Percentiles rank a stretch among this genome's conserved stretches.
Conservation (phyloP, 306 rosid genomes). For the Corylus avellana region DNA sequence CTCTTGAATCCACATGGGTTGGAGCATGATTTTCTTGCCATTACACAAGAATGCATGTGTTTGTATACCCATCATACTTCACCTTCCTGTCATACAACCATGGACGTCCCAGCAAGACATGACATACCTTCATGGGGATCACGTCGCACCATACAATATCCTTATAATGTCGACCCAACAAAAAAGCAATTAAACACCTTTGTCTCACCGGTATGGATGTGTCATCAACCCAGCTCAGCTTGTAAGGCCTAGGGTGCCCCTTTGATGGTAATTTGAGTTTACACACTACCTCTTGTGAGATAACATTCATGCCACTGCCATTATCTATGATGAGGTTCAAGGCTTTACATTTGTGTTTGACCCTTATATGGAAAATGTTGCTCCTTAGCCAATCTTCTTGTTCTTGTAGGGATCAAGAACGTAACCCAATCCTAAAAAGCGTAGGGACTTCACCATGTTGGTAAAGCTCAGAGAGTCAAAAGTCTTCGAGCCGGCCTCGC, state of each 20-base stretch:
- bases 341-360: too few relatives aligned
- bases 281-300: not conserved
- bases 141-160: not conserved
- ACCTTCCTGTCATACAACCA: not conserved
- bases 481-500: too few relatives aligned
- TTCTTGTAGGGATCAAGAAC: too few relatives aligned
- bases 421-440: too few relatives aligned
- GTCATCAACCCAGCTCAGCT: not conserved
- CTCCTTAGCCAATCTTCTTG: too few relatives aligned
- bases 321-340: not conserved
- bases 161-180: not conserved
- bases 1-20: not conserved
- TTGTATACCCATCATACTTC: too few relatives aligned
- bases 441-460: too few relatives aligned
- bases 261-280: not conserved
- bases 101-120: not conserved
- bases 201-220: not conserved
- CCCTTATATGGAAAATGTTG: too few relatives aligned
- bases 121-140: not conserved
- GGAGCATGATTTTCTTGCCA: not conserved
- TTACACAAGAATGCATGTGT: not conserved
- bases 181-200: not conserved
- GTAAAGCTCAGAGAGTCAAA: too few relatives aligned
- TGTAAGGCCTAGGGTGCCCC: not conserved
- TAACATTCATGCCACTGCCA: too few relatives aligned